phyloP scores from a whole-genome alignment of 1,284 basidiomycete genomes.

The Neolentinus lepideus region DNA sequence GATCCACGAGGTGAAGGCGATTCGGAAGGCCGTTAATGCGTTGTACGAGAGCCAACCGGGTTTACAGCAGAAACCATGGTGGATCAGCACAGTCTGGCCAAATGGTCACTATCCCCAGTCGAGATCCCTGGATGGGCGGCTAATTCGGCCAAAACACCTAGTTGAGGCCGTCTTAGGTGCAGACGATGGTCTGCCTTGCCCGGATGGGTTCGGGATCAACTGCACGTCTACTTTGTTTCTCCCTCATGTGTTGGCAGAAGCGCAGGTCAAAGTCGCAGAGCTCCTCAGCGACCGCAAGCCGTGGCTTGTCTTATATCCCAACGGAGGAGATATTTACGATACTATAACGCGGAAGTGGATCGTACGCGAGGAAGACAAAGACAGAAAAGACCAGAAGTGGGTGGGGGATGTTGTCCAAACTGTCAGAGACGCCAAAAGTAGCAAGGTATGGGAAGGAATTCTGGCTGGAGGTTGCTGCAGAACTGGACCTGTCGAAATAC shows the following conservation, averaged over 20 bases:
- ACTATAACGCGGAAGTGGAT: conserved; percentile 40
- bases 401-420: conserved; percentile 29
- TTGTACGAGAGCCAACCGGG: conserved; percentile 17
- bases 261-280: conserved; percentile 17
- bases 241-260: conserved; percentile 25
- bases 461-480: conserved; percentile 74
- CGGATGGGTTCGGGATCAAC: conserved; percentile 62
- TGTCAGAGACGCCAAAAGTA: conserved; percentile 15
- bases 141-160: conserved; percentile 27
- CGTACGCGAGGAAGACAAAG: conserved; percentile 10
- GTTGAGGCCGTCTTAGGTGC: conserved; percentile 23
- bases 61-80: conserved; percentile 57
- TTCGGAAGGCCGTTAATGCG: conserved; percentile 50
- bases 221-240: conserved; percentile 48
- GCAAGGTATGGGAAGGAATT: conserved; percentile 41
- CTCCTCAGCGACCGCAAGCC: conserved; percentile 20
- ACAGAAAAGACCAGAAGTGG: conserved; percentile 29
- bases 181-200: conserved; percentile 20
- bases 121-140: conserved; percentile 15
- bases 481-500: conserved; percentile 48
- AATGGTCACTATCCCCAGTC: conserved; percentile 43
- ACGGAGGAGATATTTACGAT: conserved; percentile 58
- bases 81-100: conserved; percentile 71
- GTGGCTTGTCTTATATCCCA: conserved; percentile 69
- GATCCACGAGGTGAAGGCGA: conserved; percentile 55